Percentiles rank a stretch among this genome's conserved stretches.
Conservation (phyloP, 805 yeast species). For the Diddensiella transvaalensis region DNA sequence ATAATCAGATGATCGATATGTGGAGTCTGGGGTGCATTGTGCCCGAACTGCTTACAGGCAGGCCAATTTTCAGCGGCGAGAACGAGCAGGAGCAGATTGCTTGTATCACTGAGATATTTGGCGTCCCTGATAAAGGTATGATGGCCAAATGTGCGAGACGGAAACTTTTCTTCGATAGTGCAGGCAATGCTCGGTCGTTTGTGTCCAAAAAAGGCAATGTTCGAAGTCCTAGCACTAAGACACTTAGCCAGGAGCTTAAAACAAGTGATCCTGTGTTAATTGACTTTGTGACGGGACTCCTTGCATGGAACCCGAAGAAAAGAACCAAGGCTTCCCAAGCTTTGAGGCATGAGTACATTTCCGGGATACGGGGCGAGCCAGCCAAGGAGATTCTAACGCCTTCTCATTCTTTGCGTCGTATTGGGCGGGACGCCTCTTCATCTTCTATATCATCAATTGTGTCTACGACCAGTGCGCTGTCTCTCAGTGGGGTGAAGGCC, state of each 20-base stretch:
- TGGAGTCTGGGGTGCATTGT: conserved; percentile 98
- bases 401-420: not conserved
- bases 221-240: conserved; percentile 26
- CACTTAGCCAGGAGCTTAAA: conserved; percentile 26
- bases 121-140: conserved; percentile 66
- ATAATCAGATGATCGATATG: conserved; percentile 87
- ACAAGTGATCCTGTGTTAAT: conserved; percentile 28
- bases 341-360: conserved; percentile 35
- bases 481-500: conserved; percentile 7
- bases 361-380: conserved; percentile 10
- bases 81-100: conserved; percentile 84
- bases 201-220: conserved; percentile 24
- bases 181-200: conserved; percentile 32
- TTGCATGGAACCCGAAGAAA: conserved; percentile 71
- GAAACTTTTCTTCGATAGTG: conserved; percentile 36
- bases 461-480: not conserved
- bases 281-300: conserved; percentile 52
- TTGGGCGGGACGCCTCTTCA: conserved; percentile 7
- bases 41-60: conserved; percentile 90
- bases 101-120: conserved; percentile 84
- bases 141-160: conserved; percentile 35
- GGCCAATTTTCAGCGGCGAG: conserved; percentile 93
- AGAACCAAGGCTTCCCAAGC: conserved; percentile 37
- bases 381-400: not conserved
- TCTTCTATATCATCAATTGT: conserved; percentile 1